Conservation (phyloP, 2,329 filamentous ascomycete genomes). For the Trichoderma sp. region DNA sequence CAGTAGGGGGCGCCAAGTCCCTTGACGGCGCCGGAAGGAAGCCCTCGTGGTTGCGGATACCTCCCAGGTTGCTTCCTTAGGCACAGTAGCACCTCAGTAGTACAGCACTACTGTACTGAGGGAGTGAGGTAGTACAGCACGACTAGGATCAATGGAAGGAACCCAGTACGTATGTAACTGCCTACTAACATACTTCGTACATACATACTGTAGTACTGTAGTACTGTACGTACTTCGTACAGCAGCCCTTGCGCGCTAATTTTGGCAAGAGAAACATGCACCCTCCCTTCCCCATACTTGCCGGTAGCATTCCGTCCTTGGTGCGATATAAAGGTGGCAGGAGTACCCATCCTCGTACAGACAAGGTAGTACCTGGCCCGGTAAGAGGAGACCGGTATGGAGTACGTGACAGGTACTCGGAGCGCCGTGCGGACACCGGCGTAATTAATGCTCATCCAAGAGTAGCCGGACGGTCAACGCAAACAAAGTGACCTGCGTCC, state of each 20-base stretch:
- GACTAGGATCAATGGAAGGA: too few relatives aligned
- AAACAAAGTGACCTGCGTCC: not conserved
- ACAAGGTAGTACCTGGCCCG: too few relatives aligned
- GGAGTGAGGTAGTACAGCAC: too few relatives aligned
- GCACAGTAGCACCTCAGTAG: too few relatives aligned
- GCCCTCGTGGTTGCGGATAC: conserved; percentile 16
- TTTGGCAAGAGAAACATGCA: not conserved
- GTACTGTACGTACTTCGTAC: too few relatives aligned
- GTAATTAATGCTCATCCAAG: not conserved
- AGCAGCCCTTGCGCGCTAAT: not conserved
- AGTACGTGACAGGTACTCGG: conserved; percentile 13
- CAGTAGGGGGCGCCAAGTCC: not conserved
- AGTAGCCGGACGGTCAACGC: not conserved
- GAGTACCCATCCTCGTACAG: not conserved
- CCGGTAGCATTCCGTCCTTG: not conserved
- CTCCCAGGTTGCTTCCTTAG: not conserved
- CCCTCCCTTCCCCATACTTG: not conserved
- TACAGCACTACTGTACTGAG: too few relatives aligned
- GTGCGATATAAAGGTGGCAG: not conserved
- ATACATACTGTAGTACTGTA: too few relatives aligned
- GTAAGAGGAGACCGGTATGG: not conserved
- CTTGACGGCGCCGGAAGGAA: not conserved
- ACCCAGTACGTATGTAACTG: too few relatives aligned
- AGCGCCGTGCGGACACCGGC: not conserved
- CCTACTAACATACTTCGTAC: too few relatives aligned